phyloP scores from a whole-genome alignment of 2,329 filamentous ascomycete species.

The Beauveria australis region DNA sequence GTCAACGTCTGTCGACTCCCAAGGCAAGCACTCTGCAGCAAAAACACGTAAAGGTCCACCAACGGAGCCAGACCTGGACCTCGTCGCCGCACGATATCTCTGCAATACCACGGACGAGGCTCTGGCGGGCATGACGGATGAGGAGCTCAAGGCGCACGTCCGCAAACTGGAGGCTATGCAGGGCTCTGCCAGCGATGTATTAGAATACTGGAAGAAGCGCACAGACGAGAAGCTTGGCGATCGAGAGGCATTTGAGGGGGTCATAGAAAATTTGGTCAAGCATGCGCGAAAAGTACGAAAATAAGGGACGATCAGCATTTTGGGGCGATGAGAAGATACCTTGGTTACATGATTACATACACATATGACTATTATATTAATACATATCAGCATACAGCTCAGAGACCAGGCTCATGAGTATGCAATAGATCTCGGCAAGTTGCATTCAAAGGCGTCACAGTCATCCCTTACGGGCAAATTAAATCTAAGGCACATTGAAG shows the following conservation, averaged over 20 bases:
- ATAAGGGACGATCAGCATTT: slow-evolving; percentile 28
- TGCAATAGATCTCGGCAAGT: no score
- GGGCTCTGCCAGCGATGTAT: slow-evolving; percentile 62
- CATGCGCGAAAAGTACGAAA: slow-evolving; percentile 81
- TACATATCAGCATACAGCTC: neutral
- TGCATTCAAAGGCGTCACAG: no score
- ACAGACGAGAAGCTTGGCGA: slow-evolving; percentile 84
- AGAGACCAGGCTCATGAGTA: no score
- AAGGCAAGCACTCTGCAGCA: slow-evolving; percentile 40
- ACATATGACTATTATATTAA: neutral
- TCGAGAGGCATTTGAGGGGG: slow-evolving; percentile 87
- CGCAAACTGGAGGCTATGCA: slow-evolving; percentile 60
- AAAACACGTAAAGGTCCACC: slow-evolving; percentile 48
- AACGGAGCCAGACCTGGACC: slow-evolving; percentile 67
- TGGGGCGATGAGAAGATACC: neutral
- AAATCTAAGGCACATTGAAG: no score
- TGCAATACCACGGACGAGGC: slow-evolving; percentile 82
- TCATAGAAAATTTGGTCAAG: slow-evolving; percentile 93
- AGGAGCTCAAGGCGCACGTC: slow-evolving; percentile 67
- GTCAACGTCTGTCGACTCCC: slow-evolving; percentile 50
- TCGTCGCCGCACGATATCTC: slow-evolving; percentile 67
- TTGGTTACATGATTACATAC: slow-evolving; percentile 5
- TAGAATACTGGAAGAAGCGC: slow-evolving; percentile 82
- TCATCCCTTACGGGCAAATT: no score
- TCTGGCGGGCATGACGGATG: slow-evolving; percentile 67